Conservation (phyloP, 2,329 filamentous ascomycete species). For the Colletotrichum karsti region DNA sequence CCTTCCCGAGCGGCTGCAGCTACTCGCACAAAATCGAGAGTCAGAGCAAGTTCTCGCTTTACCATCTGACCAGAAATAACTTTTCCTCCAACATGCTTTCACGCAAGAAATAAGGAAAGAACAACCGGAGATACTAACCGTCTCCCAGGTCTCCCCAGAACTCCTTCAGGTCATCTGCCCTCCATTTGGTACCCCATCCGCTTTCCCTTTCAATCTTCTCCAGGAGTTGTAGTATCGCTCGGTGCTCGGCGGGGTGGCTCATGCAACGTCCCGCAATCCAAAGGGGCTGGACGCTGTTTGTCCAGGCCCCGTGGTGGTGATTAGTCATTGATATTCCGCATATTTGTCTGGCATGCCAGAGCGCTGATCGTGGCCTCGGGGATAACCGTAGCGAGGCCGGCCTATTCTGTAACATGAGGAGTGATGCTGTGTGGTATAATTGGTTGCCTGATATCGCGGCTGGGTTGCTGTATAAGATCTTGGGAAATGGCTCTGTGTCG, state of each 20-base stretch:
- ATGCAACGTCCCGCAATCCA: slow-evolving; percentile 64
- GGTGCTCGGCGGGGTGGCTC: slow-evolving; percentile 56
- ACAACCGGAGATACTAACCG: slow-evolving; percentile 26
- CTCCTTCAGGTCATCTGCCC: slow-evolving; percentile 57
- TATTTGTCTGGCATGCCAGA: slow-evolving; percentile 65
- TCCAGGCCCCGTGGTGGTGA: slow-evolving; percentile 62
- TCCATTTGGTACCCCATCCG: slow-evolving; percentile 62
- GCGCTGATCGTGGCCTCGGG: slow-evolving; percentile 43
- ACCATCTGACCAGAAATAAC: neutral
- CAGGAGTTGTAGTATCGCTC: slow-evolving; percentile 51
- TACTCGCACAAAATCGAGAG: slow-evolving; percentile 6
- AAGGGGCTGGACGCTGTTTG: slow-evolving; percentile 66
- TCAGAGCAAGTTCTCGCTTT: slow-evolving; percentile 2
- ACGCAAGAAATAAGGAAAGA: neutral
- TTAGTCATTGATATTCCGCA: slow-evolving; percentile 66
- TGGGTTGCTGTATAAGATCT: slow-evolving; percentile 61
- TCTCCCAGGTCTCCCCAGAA: slow-evolving; percentile 41
- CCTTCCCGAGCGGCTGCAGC: slow-evolving; percentile 20
- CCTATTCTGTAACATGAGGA: slow-evolving; percentile 57
- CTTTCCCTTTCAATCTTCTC: slow-evolving; percentile 59
- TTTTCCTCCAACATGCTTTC: neutral
- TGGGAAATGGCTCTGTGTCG: slow-evolving; percentile 54
- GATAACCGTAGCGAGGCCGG: slow-evolving; percentile 36
- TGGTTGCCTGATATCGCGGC: slow-evolving; percentile 66
- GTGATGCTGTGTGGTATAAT: slow-evolving; percentile 64